Evolutionary conservation across 345 rosid species (phyloP), one percentile per base, ranked within the genome.

Genomic region (Anastatica hierochuntica): DNA sequence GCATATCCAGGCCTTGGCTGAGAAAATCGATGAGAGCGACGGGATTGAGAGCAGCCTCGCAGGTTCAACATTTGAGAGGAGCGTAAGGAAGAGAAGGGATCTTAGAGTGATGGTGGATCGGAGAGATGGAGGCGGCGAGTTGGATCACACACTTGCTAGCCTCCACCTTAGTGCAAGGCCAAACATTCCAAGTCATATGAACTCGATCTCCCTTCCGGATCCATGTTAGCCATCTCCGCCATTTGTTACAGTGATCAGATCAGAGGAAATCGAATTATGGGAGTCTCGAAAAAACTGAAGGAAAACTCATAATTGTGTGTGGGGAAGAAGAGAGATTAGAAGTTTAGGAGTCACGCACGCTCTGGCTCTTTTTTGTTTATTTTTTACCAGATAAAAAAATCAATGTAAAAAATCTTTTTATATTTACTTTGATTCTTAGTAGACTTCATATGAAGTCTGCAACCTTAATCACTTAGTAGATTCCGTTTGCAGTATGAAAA

Each of bases 161-260:
- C n/a, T n/a, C n/a, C n/a, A n/a, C n/a, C n/a, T n/a, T 92, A 20
- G 97, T 79, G 14, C 97, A 86, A 3, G 99, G 99, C 99, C 99
- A 92, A 3, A 72, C 76, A 68, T 92, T 92, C 99, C 99, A 92
- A 10, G 88, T 71, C 99, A 92, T 92, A 6, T 97, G 86, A 14
- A 92, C 87, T 56, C 90, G 94, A 55, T 92, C 94, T 68, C 23
- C 99, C 95, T 55, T 92, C 99, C 4, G 84, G 88, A 80, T 88
- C 99, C 43, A 63, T 60, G 81, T 16, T 79, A 34, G 81, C 79
- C 81, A 87, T 84, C 73, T 82, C 98, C 68, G 98, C 84, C 95
- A 81, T 76, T 64, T 38, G 14, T 1, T 4, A 5, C 34, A 49
- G 47, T n/a, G n/a, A 29, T 60, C 66, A 53, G 53, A 42, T 56